Base-by-base conservation (phyloP, 768 basidiomycete genomes). In the Leucogyrophana mollusca region DNA sequence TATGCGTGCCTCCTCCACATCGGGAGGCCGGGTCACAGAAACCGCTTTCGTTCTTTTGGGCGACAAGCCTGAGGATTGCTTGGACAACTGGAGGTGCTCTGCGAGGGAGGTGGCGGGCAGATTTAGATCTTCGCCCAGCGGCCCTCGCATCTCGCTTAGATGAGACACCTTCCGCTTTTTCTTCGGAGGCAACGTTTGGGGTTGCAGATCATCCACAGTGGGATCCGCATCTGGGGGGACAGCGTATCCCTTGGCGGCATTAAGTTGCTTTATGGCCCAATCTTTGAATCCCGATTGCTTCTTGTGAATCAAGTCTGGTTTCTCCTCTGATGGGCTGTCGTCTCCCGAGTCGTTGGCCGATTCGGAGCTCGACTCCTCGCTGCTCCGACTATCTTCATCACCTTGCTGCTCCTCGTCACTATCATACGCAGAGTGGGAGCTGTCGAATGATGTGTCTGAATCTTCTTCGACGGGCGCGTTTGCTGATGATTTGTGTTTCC, bases 251-350 rank as follows among this genome's bases (percentile, higher is more conserved):
- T 79, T 80, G 16, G 67, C 76, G 3, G 54, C 58, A 41, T 72
- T 82, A 42, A 90, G 74, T 59, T 96, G 93, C 45, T 85, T 79
- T 50, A 83, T 60, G 0, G 94, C 94, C 94, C 94, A 96, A 33
- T 83, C 74, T 62, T 96, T 96, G 78, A 96, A 97, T 6, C 80
- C 78, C 3, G 69, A 56, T 22, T 61, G 59, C 49, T 73, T 81
- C 55, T 68, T 73, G 40, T 54, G 62, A 42, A 53, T 57, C 18
- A 55, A 50, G 13, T 57, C 55, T 11, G 51, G 20, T 20, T 60
- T 56, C 4, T 61, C 52, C 16, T 60, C 60, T 4, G 49, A 47
- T 9, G 52, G 50, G 4, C 43, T 54, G 11, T 52, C 44, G 22
- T 43, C 55, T 13, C 48, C 33, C 17, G 45, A 48, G 34, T n/a